Evolutionary conservation across 805 yeast genomes (phyloP), one percentile per base, ranked within the genome.

Genomic region (Yamadazyma laniorum): DNA sequence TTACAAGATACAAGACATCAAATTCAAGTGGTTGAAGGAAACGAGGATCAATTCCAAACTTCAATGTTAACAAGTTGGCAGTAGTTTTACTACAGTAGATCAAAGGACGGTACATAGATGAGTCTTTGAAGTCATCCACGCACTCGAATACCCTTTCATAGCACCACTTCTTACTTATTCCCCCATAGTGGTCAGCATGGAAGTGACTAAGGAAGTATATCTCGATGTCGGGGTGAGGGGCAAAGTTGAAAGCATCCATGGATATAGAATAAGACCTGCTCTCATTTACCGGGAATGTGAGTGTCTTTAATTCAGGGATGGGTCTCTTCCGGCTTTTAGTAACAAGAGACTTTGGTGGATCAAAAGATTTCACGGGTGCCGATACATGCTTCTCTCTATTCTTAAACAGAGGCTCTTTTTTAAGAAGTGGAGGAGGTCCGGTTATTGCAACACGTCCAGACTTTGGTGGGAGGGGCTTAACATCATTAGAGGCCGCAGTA

Each of bases 121-220:
- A 46, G 35, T 53, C 47, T 14, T 49, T 53, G 35, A 50, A 56
- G 39, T 61, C 58, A 26, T 45, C 47, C 13, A 51, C 58, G 4
- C 50, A 49, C 26, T 51, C 58, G 33, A 67, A 58, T 2, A 66
- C 60, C 18, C 71, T 45, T 40, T 67, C 70, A 28, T 59, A 54
- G 32, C 72, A 60, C 98, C 98, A 93, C 16, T 72, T 67, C 50
- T 84, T 85, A 3, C 80, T 63, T 12, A 93, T 61, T 0, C 99
- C 98, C 3, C 87, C 88, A 54, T 93, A 93, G 56, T 93, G 99
- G 56, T 93, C 99, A 0, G 95, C 69, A 58, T 93, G 99, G 64
- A 85, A 91, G 63, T 93, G 99, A 0, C 88, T 74, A 18, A 85
- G 60, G 45, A 83, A 76, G 58, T 84, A 85, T 29, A 70, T 67